Evolutionary conservation across 2,329 filamentous ascomycete species (phyloP).

Genomic region (Karstenula rhodostoma): DNA sequence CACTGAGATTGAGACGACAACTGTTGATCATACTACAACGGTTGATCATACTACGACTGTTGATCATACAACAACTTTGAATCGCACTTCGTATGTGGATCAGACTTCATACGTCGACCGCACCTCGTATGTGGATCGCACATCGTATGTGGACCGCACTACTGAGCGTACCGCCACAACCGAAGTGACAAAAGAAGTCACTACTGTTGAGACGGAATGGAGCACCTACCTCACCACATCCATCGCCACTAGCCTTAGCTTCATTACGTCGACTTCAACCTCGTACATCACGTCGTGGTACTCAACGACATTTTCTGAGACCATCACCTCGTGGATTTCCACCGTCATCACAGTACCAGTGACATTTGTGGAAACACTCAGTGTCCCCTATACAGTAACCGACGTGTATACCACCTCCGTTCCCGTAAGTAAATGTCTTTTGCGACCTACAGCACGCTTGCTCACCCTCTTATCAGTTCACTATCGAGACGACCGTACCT

Average conservation of each 20-base stretch:
- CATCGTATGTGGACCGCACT: conserved; percentile 2
- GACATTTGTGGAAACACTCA: conserved; percentile 8
- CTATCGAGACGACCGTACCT: conserved; percentile 24
- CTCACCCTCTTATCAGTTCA: conserved; percentile 13
- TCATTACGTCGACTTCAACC: conserved; percentile 27
- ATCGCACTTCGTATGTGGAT: neutral
- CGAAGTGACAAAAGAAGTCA: neutral
- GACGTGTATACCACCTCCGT: conserved; percentile 2
- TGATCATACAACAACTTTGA: neutral
- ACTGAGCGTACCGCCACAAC: neutral
- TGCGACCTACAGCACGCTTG: neutral
- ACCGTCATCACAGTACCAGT: conserved; percentile 17
- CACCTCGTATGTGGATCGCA: neutral
- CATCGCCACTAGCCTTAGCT: conserved; percentile 8
- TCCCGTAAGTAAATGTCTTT: neutral
- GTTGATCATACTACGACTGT: conserved; percentile 8
- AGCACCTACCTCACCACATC: conserved; percentile 20
- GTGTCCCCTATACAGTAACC: conserved; percentile 12
- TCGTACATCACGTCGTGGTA: conserved; percentile 26
- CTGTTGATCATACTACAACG: conserved; percentile 1
- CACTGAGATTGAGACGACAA: conserved; percentile 12
- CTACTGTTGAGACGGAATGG: conserved; percentile 20
- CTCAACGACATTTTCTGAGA: conserved; percentile 13
- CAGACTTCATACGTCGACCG: too few species aligned
- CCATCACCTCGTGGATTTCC: conserved; percentile 22